Base-by-base conservation (phyloP, 352 stramenopile species). In the Stramenopiles sp. region DNA sequence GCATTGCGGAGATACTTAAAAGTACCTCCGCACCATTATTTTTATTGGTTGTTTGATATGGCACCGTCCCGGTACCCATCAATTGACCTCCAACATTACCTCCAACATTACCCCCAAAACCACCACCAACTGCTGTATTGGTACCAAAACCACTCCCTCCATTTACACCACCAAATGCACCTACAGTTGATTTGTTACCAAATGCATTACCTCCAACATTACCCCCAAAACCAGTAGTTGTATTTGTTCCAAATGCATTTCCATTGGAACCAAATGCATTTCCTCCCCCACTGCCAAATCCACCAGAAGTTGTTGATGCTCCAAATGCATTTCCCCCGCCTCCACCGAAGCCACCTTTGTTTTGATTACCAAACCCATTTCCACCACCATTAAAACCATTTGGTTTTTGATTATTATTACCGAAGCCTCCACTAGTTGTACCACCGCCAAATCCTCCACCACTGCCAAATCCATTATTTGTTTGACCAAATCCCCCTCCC, bases 1-100 rank as follows among this genome's bases (percentile, higher is more conserved):
- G 82, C 88, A 92, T 92, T 43, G 85, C 83, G 1, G 84, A 87
- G 81, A 92, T 92, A 30, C 87, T 86, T 20, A 89, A 78, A 81
- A 53, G 80, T 23, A 33, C 77, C 83, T 86, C 7, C 82, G 88
- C 0, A 69, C 31, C 27, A 83, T 85, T 29, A 83, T 87, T 79
- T 87, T 88, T 69, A 84, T 87, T 20, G 84, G 84, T 73, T 91
- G 88, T 38, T 87, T 83, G 78, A 90, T 88, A 4, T 84, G 84
- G 38, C 43, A 87, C 90, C 53, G n/a, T n/a, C 53, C 23, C 53
- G 53, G 53, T n/a, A n/a, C n/a, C n/a, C n/a, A n/a, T n/a, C n/a
- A n/a, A n/a, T n/a, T n/a, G n/a, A n/a, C n/a, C n/a, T n/a, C n/a
- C n/a, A n/a, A n/a, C n/a, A n/a, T n/a, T n/a, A n/a, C n/a, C n/a